Evolutionary conservation across 257 asterid genomes (phyloP), one percentile per base, ranked within the genome.

Genomic region (Vinca minor): DNA sequence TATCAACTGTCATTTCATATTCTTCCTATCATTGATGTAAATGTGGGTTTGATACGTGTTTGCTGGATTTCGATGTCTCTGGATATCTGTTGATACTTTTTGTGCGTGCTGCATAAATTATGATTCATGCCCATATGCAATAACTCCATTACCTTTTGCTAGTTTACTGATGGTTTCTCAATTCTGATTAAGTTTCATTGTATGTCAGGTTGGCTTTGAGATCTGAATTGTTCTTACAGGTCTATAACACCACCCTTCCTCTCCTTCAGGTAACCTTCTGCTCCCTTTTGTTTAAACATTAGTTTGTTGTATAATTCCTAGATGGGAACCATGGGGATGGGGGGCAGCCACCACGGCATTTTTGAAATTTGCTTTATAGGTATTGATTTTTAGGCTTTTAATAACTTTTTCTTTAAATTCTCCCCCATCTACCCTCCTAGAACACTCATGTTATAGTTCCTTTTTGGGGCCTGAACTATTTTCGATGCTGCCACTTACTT

Each of bases 191-290:
- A n/a, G 45, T 46, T 52, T 42, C 18, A 54, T 67, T 69, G 38
- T 70, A 28, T 26, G 17, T 50, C 83, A 92, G 98, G 95, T 84
- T 89, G 82, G 67, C 81, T 60, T 70, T 57, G 73, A 84, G 82
- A 79, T 92, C 84, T 13, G 75, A 82, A 20, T 3, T 82, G 57
- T 86, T 89, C 74, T 39, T 64, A 52, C 76, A 80, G 69, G 84
- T 87, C 62, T 81, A 79, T 77, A 54, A 71, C 59, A 57, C 39
- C 76, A 38, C 85, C 65, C 81, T 89, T 71, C 93, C 96, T 73
- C 83, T 76, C 69, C 77, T 92, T 76, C 98, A 92, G 98, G 98
- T 89, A 76, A 69, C 42, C n/a, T 38, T 29, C 25, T 18, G 59
- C 72, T 71, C 50, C 39, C 34, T 70, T 20, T 50, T 28, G 5